Evolutionary conservation across 208 protist genomes (phyloP).

Genomic region (Borovskyia barvae): DNA sequence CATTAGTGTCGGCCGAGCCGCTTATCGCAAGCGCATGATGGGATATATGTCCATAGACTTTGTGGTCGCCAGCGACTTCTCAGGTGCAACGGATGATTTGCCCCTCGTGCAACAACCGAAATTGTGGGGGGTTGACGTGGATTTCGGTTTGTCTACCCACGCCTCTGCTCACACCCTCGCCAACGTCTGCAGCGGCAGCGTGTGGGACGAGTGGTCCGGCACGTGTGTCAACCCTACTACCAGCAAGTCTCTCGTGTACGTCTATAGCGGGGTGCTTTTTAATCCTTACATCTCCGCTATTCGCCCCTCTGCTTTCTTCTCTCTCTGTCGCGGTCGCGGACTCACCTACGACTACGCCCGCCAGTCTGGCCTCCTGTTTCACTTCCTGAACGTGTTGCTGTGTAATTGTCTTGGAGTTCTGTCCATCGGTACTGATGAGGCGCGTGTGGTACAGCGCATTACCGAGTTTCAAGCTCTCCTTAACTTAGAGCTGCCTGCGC

Average conservation of each 20-base stretch:
- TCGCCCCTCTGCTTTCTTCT: conserved; percentile 81
- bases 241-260: conserved; percentile 50
- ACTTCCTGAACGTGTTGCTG: conserved; percentile 81
- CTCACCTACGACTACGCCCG: conserved; percentile 64
- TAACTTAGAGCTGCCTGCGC: conserved; percentile 82
- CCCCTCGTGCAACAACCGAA: conserved; percentile 9
- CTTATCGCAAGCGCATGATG: conserved; percentile 79
- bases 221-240: conserved; percentile 13
- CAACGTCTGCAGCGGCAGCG: conserved; percentile 26
- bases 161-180: conserved; percentile 72
- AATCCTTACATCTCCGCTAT: conserved; percentile 85
- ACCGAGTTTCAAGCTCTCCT: conserved; percentile 79
- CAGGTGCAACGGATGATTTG: background rate
- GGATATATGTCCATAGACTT: conserved; percentile 91
- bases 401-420: conserved; percentile 83
- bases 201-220: conserved; percentile 31
- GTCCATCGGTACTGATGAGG: conserved; percentile 45
- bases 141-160: conserved; percentile 82
- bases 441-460: conserved; percentile 36
- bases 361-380: conserved; percentile 74
- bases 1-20: conserved; percentile 61
- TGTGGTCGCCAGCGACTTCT: conserved; percentile 35
- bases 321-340: conserved; percentile 66
- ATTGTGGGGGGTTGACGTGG: conserved; percentile 91
- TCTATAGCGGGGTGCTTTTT: conserved; percentile 88